These are phyloP conservation scores for Trametes meyenii DNA, from an alignment of 768 basidiomycete genomes.

Conservation along the genomic window DNA sequence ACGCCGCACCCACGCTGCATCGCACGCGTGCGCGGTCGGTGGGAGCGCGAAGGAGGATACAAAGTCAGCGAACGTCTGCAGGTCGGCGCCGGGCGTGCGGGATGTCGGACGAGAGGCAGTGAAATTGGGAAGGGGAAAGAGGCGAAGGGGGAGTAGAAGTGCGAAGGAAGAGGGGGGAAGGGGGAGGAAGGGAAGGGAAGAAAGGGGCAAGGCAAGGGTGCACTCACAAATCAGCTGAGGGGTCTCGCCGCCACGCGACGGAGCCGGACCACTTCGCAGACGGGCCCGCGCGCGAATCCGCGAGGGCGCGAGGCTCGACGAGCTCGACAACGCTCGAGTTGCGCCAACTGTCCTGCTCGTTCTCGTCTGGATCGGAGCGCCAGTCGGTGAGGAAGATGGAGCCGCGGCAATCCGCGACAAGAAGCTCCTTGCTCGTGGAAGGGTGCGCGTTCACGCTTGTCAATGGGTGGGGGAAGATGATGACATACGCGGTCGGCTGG, in stretches of 20 bases:
- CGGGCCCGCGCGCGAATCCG: slow-evolving; percentile 51
- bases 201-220: neutral
- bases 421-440: slow-evolving; percentile 73
- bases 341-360: slow-evolving; percentile 56
- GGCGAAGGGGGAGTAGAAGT: neutral
- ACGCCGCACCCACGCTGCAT: slow-evolving; percentile 71
- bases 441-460: slow-evolving; percentile 71
- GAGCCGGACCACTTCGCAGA: slow-evolving; percentile 55
- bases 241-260: slow-evolving; percentile 69
- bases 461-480: slow-evolving; percentile 74
- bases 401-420: slow-evolving; percentile 76
- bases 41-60: neutral
- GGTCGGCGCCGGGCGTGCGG: neutral
- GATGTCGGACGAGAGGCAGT: too few relatives aligned
- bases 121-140: too few relatives aligned
- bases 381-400: slow-evolving; percentile 82
- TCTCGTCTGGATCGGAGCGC: slow-evolving; percentile 66
- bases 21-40: slow-evolving; percentile 5
- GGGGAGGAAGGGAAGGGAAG: neutral
- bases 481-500: slow-evolving; percentile 79
- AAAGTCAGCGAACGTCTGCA: slow-evolving; percentile 2
- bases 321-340: slow-evolving; percentile 71
- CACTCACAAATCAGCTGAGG: slow-evolving; percentile 67
- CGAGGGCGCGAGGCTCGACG: slow-evolving; percentile 66
- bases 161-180: neutral